Base-by-base conservation (phyloP, 2,329 filamentous ascomycete species). In the Diaporthe longicolla region DNA sequence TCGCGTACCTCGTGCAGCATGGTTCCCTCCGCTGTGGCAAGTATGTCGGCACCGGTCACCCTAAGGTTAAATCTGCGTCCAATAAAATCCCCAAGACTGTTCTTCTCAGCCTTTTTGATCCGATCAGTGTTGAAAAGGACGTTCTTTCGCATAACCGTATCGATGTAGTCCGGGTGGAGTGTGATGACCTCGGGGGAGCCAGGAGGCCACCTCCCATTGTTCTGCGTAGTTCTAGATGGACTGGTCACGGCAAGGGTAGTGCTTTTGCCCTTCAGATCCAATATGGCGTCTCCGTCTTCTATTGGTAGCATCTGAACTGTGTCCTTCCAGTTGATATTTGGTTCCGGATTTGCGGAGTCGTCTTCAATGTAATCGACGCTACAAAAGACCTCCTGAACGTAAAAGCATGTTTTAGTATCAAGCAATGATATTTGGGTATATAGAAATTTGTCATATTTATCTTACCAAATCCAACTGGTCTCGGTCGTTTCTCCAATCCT, bases 261-360 rank as follows among this genome's bases (percentile, higher is more conserved):
- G 55, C 55, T 58, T 58, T 58, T 58, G 19, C 29, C 55, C 32
- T 58, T 58, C 55, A 58, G 55, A 5, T 58, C 11, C 55, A 58
- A 58, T 58, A 58, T 37, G 10, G 29, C 1, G 55, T 58, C 55
- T 21, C 55, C 55, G 19, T 58, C 55, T n/a, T 58, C 55, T 10
- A 58, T 21, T 8, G 55, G 55, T 29, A 58, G 29, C 7, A 11
- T 58, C 55, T 58, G 55, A 58, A 58, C 55, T 58, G 55, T 58
- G 55, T 58, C 55, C 55, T 58, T 58, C 55, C 55, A 58, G 55
- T 58, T n/a, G 29, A 58, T 58, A 58, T 58, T 58, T 58, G 55
- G 29, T 58, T 58, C 29, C 19, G 8, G 19, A 58, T 37, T 58
- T 37, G 55, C 5, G 55, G 55, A 11, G 55, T 58, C 55, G 9